Conservation (phyloP, 306 rosid genomes). For the Trifolium pratense region DNA sequence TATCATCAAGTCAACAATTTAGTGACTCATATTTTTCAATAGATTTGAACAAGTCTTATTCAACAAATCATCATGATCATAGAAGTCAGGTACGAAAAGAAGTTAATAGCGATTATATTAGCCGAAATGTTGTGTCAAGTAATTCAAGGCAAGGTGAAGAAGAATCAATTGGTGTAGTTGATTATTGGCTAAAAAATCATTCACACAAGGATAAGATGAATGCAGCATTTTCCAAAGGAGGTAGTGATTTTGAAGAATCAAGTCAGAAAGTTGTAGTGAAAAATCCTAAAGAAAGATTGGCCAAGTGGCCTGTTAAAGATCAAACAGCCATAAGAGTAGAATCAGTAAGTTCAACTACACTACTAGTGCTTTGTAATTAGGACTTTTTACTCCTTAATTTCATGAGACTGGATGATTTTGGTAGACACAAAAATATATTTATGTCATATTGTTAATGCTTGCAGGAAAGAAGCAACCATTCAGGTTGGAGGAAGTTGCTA, state of each 20-base stretch:
- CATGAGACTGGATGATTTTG: neutral
- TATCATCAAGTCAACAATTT: conserved; percentile 47
- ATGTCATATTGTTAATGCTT: conserved; percentile 18
- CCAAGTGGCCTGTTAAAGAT: conserved; percentile 28
- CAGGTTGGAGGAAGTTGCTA: conserved; percentile 54
- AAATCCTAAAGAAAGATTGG: conserved; percentile 17
- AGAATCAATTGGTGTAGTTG: conserved; percentile 24
- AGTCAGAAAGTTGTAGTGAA: conserved; percentile 31
- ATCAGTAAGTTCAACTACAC: conserved; percentile 42
- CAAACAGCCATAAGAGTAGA: conserved; percentile 36
- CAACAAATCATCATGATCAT: conserved; percentile 27
- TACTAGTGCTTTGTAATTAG: neutral
- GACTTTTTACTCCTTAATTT: neutral
- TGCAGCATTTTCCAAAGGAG: conserved; percentile 44
- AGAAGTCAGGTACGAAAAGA: conserved; percentile 26
- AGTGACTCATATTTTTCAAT: conserved; percentile 67
- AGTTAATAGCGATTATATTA: conserved; percentile 23
- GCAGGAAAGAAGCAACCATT: conserved; percentile 45
- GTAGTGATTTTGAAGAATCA: conserved; percentile 35
- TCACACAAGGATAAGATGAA: conserved; percentile 39
- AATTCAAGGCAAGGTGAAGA: conserved; percentile 33
- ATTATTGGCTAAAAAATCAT: conserved; percentile 33
- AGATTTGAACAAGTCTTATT: conserved; percentile 59
- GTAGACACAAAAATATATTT: conserved; percentile 13
- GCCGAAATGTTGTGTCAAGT: conserved; percentile 21